Percentiles rank a stretch among this genome's conserved stretches.
These are phyloP conservation scores for Peribolospora kevripleyi DNA, from an alignment of 768 basidiomycete species.

Conservation along the genomic window DNA sequence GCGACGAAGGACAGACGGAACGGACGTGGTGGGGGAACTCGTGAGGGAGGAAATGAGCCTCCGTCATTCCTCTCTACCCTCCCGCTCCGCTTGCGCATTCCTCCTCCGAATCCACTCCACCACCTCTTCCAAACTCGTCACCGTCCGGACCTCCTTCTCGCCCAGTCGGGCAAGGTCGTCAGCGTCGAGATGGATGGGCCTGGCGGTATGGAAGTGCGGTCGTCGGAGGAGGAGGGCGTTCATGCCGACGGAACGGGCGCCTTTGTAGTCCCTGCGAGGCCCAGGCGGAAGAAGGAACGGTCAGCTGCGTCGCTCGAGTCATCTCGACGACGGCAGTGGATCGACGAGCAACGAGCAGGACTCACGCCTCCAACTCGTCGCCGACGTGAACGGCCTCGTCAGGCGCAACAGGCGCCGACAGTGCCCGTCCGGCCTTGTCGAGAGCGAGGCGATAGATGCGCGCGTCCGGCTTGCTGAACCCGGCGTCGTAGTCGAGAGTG, in stretches of 20 bases:
- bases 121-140: background rate
- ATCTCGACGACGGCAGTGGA: too few relatives aligned
- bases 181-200: background rate
- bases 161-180: background rate
- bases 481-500: background rate
- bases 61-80: too few relatives aligned
- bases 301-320: too few relatives aligned
- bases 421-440: background rate
- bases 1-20: too few relatives aligned
- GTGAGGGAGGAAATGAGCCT: too few relatives aligned
- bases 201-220: background rate
- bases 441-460: slow-evolving; percentile 1
- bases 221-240: slow-evolving; percentile 1
- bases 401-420: background rate
- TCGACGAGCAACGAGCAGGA: background rate
- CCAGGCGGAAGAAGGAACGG: too few relatives aligned
- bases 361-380: slow-evolving; percentile 5
- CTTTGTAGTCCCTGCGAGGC: slow-evolving; percentile 2
- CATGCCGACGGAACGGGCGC: background rate
- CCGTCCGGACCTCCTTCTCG: background rate
- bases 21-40: too few relatives aligned
- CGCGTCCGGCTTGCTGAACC: slow-evolving; percentile 6
- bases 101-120: background rate
- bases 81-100: background rate
- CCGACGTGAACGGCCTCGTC: slow-evolving; percentile 6